Base-by-base conservation (phyloP, 2,329 filamentous ascomycete genomes). In the Claviceps humidiphila region DNA sequence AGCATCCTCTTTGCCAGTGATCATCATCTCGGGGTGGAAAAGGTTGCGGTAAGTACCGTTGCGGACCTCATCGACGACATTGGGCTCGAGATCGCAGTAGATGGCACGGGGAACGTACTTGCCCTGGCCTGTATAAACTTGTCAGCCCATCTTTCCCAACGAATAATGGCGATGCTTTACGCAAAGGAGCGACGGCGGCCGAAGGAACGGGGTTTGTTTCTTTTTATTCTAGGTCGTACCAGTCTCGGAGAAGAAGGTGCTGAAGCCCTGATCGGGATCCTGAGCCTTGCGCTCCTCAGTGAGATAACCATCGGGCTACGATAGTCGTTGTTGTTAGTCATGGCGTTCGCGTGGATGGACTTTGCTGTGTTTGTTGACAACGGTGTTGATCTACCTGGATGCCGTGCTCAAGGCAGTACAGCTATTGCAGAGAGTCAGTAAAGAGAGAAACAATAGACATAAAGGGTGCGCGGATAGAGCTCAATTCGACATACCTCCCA, bases 191-290 rank as follows among this genome's bases (percentile, higher is more conserved):
- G 34, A 24, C 34, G 34, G 5, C 13, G 42, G n/a, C 48, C 47
- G 43, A 47, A 26, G 16, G 26, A 11, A 34, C 11, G 26, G 20
- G 11, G 41, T 3, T 20, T 22, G 17, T 44, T 34, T 46, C 34
- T 34, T 17, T 46, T 47, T 7, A 26, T 42, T 41, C n/a, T 22
- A 51, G 52, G 39, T 45, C 63, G 55, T 87, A 97, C 93, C 91
- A 67, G 93, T 97, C 81, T 98, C 93, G 63, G 91, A 96, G 82
- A 98, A 98, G 82, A 98, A 98, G 66, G 93, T 98, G 80, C 90
- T 96, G 83, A 98, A 98, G 61, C 93, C 93, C 68, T 96, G 87
- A 71, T 97, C 93, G 59, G 89, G 87, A 59, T 95, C 87, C 68
- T 84, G 83, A 64, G 81, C 82, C 81, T 97, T 96, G 75, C 90